A percentile compares a stretch with the other conserved stretches of the same genome.
These are phyloP conservation scores for Boletus pseudopeckii DNA, from an alignment of 768 basidiomycete genomes.

Conservation along the genomic window DNA sequence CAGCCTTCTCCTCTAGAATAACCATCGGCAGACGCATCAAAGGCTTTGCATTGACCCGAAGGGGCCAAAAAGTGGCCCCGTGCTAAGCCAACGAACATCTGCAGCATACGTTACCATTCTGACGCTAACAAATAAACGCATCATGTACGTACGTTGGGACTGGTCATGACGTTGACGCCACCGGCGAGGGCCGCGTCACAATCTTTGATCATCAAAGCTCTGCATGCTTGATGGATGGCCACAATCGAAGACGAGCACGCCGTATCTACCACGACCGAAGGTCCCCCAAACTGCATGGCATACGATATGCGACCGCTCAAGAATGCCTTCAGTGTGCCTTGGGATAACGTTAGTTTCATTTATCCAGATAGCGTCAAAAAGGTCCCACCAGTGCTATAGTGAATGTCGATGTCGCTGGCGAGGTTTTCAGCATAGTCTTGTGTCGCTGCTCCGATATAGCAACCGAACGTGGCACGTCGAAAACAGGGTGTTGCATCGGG, in stretches of 20 bases:
- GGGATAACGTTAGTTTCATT: not conserved
- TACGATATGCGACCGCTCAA: slow-evolving; percentile 71
- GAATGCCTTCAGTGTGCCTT: slow-evolving; percentile 64
- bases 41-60: slow-evolving; percentile 65
- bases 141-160: slow-evolving; percentile 56
- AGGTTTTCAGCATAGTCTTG: slow-evolving; percentile 69
- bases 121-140: not conserved
- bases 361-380: not conserved
- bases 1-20: slow-evolving; percentile 73
- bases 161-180: slow-evolving; percentile 68
- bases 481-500: slow-evolving; percentile 53
- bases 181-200: slow-evolving; percentile 69
- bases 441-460: slow-evolving; percentile 67
- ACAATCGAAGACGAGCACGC: slow-evolving; percentile 72
- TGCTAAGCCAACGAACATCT: slow-evolving; percentile 72
- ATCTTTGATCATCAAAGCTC: slow-evolving; percentile 60
- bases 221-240: slow-evolving; percentile 66
- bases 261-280: slow-evolving; percentile 69
- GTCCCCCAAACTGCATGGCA: slow-evolving; percentile 63
- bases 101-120: not conserved
- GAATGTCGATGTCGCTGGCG: slow-evolving; percentile 58
- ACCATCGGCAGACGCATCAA: slow-evolving; percentile 70
- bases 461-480: slow-evolving; percentile 54
- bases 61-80: slow-evolving; percentile 65
- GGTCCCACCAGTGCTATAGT: slow-evolving; percentile 61